A percentile compares a stretch with the other conserved stretches of the same genome.
Evolutionary conservation across 495 filamentous ascomycete species (phyloP).

Genomic region (Penicillium subrubescens): DNA sequence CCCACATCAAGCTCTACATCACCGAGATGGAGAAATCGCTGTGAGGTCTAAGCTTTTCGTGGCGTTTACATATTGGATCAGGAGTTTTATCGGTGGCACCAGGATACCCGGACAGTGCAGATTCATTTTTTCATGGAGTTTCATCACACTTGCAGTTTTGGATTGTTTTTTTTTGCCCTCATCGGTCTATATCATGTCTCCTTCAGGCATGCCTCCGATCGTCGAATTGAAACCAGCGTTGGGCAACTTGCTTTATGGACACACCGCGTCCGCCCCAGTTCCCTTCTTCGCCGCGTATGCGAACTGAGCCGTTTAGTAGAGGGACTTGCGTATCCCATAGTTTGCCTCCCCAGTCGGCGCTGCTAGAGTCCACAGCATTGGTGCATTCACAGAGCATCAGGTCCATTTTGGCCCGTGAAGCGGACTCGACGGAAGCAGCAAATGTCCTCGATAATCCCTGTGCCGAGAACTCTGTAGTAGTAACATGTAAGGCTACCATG

Average conservation of each 20-base stretch:
- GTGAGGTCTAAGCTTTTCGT: constrained; percentile 41
- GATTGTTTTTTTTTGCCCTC: constrained; percentile 7
- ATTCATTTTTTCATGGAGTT: constrained; percentile 30
- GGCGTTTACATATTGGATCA: constrained; percentile 27
- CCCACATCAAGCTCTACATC: constrained; percentile 96
- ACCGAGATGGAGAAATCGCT: constrained; percentile 97
- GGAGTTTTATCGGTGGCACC: constrained; percentile 44
- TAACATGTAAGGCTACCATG: constrained; percentile 65
- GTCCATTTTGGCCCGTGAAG: constrained; percentile 36
- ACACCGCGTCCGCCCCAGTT: constrained; percentile 70
- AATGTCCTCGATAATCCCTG: constrained; percentile 76
- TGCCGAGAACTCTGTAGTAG: constrained; percentile 78
- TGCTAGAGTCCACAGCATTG: constrained; percentile 33
- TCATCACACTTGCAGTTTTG: constrained; percentile 17
- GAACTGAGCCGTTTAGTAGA: constrained; percentile 61
- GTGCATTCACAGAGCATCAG: constrained; percentile 47
- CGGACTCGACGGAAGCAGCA: constrained; percentile 67
- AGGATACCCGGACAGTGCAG: constrained; percentile 47
- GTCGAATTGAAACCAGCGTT: constrained; percentile 72
- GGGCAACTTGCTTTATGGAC: constrained; percentile 61
- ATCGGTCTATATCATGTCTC: constrained; percentile 10
- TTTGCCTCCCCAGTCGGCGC: constrained; percentile 35
- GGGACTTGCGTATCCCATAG: constrained; percentile 61
- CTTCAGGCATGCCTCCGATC: constrained; percentile 3
- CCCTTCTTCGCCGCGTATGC: constrained; percentile 55